Conservation (phyloP, 345 rosid genomes). For the sweet orange (Citrus sinensis) region DVS_A1.0 CM039166.1:24612501-24613000, state of each 20-base stretch:
- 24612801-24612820: slow-evolving; percentile 59
- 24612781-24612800: slow-evolving; percentile 51
- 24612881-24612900: slow-evolving; percentile 49
- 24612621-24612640: slow-evolving; percentile 78
- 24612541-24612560: slow-evolving; percentile 90
- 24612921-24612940: slow-evolving; percentile 49
- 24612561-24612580: slow-evolving; percentile 82
- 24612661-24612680: slow-evolving; percentile 74
- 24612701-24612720: slow-evolving; percentile 36
- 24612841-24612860: slow-evolving; percentile 60
- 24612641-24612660: slow-evolving; percentile 82
- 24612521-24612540: slow-evolving; percentile 85
- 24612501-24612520: slow-evolving; percentile 54
- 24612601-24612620: slow-evolving; percentile 94
- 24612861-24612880: slow-evolving; percentile 51
- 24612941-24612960: slow-evolving; percentile 42
- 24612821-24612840: slow-evolving; percentile 39
- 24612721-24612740: slow-evolving; percentile 50
- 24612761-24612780: slow-evolving; percentile 30
- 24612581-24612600: slow-evolving; percentile 88
- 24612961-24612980: slow-evolving; percentile 41
- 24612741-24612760: slow-evolving; percentile 57
- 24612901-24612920: slow-evolving; percentile 58
- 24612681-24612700: slow-evolving; percentile 33
- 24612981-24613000: slow-evolving; percentile 54